These are phyloP conservation scores for Pleurotus djamor DNA, from an alignment of 768 basidiomycete genomes.

Conservation along the genomic window DNA sequence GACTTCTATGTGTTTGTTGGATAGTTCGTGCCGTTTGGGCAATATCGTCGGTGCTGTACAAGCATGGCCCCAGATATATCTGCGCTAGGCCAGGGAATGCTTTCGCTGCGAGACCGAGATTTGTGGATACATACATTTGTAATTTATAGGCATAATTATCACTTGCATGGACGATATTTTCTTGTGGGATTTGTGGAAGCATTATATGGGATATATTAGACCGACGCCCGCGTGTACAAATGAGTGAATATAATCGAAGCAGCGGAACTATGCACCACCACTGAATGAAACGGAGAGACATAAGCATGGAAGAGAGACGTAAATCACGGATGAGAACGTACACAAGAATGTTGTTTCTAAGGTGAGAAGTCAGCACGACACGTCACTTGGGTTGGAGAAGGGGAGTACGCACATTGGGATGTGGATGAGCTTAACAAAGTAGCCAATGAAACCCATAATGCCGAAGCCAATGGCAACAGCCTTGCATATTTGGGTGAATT, in stretches of 20 bases:
- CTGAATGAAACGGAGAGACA: constrained; percentile 32
- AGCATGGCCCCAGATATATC: constrained; percentile 7
- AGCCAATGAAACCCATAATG: constrained; percentile 99
- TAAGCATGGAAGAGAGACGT: constrained; percentile 16
- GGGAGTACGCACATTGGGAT: constrained; percentile 85
- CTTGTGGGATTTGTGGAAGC: background rate
- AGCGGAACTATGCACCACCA: constrained; percentile 63
- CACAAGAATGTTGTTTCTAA: constrained; percentile 97
- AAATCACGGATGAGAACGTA: constrained; percentile 43
- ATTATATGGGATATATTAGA: constrained; percentile 17
- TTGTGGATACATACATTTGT: background rate
- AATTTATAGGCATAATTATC: background rate
- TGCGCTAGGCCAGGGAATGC: constrained; percentile 6
- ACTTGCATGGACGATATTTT: too few species aligned
- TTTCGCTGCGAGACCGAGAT: background rate
- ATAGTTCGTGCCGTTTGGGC: background rate
- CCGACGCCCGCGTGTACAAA: constrained; percentile 14
- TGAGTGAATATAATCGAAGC: background rate
- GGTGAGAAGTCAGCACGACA: constrained; percentile 11
- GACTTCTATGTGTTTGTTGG: background rate
- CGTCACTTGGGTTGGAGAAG: background rate
- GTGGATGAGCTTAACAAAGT: constrained; percentile 97
- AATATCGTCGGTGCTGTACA: background rate
- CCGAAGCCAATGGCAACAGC: constrained; percentile 97
- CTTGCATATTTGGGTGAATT: constrained; percentile 92